phyloP scores from a whole-genome alignment of 208 protist genomes.

The Leishmania guyanensis region DNA sequence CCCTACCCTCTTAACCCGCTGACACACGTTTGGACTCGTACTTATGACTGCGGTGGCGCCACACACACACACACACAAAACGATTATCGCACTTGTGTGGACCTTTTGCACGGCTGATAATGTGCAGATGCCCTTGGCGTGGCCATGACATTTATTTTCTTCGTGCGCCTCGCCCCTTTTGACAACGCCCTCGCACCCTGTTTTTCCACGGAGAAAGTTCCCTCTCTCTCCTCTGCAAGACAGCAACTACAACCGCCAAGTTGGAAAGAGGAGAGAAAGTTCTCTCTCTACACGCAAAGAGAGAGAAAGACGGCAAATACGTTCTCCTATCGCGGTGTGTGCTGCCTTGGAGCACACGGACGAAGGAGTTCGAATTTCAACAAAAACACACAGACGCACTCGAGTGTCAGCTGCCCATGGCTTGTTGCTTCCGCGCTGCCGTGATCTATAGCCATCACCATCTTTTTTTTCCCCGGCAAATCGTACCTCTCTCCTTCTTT shows the following conservation, averaged over 20 bases:
- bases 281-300: neutral
- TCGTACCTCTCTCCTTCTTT: constrained; percentile 8
- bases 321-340: neutral
- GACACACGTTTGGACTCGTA: neutral
- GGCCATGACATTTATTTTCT: neutral
- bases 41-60: neutral
- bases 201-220: neutral
- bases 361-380: neutral
- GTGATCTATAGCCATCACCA: neutral
- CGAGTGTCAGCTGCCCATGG: neutral
- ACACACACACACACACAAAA: neutral
- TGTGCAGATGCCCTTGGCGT: neutral
- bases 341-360: neutral
- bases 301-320: neutral
- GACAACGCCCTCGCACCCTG: neutral
- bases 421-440: neutral
- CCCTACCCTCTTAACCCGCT: neutral
- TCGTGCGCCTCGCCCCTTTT: neutral
- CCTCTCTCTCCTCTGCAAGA: neutral
- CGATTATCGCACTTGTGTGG: neutral
- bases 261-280: neutral
- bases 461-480: neutral
- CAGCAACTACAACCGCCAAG: neutral
- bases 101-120: neutral
- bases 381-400: neutral